A percentile compares a stretch with the other conserved stretches of the same genome.
These are phyloP conservation scores for Colletotrichum spinosum DNA, from an alignment of 2,329 filamentous ascomycete genomes.

Conservation along the genomic window DNA sequence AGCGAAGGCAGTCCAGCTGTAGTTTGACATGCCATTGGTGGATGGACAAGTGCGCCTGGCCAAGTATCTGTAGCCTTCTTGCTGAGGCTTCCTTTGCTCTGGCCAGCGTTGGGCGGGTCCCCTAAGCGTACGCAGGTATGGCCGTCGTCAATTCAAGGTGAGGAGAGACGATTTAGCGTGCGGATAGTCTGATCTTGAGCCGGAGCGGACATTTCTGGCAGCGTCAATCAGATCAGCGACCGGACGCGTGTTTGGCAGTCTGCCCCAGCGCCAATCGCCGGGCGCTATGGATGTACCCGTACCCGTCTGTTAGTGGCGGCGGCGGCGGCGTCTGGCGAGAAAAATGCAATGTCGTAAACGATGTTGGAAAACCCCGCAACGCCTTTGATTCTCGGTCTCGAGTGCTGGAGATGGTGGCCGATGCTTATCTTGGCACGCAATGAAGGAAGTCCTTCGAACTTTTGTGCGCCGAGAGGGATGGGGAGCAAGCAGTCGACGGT, in stretches of 20 bases:
- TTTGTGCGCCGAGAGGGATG: no score
- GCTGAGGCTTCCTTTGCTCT: no score
- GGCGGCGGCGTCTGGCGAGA: background rate
- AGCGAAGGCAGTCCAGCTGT: no score
- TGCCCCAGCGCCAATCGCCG: slow-evolving; percentile 28
- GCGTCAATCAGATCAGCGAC: background rate
- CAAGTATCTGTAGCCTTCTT: no score
- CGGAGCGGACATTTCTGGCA: background rate
- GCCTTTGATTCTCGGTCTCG: background rate
- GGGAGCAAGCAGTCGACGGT: no score
- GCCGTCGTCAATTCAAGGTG: slow-evolving; percentile 13
- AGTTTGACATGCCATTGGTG: no score
- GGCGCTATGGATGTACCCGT: slow-evolving; percentile 35
- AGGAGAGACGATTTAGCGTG: background rate
- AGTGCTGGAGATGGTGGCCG: background rate
- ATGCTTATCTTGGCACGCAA: no score
- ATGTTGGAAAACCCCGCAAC: slow-evolving; percentile 5
- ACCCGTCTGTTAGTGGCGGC: slow-evolving; percentile 24
- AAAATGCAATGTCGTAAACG: background rate
- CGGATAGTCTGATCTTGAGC: background rate
- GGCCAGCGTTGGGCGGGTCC: no score
- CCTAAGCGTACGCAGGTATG: no score
- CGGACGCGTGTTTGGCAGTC: slow-evolving; percentile 7
- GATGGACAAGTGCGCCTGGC: no score
- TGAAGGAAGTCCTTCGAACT: no score